Percentiles rank a stretch among this genome's conserved stretches.
Evolutionary conservation across 2,329 filamentous ascomycete genomes (phyloP).

Genomic region (Ophiostoma piceae): DNA sequence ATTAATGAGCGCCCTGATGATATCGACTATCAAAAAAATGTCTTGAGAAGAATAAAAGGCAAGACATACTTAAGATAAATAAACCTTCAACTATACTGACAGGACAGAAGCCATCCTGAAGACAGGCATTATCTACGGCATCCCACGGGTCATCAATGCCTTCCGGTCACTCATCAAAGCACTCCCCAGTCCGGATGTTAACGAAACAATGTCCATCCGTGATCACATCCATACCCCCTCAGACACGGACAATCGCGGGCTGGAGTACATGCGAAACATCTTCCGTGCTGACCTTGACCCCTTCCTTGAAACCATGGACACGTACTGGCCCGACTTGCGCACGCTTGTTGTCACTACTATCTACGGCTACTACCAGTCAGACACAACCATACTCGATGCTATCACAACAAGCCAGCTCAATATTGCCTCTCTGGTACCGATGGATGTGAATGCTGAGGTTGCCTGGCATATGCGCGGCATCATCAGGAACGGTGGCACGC

Average conservation of each 20-base stretch:
- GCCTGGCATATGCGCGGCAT: not conserved
- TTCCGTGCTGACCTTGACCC: not conserved
- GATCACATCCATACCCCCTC: not conserved
- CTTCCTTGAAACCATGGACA: not conserved
- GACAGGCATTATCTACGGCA: not conserved
- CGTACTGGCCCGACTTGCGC: not conserved
- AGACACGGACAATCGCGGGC: not conserved
- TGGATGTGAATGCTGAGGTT: not conserved
- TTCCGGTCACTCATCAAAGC: not conserved
- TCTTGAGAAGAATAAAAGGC: not conserved
- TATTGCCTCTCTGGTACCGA: not conserved
- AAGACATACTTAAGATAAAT: not conserved
- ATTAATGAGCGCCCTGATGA: not conserved
- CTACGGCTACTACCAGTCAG: not conserved
- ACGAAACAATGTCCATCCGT: not conserved
- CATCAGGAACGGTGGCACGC: not conserved
- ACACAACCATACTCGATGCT: not conserved
- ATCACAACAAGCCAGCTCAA: not conserved
- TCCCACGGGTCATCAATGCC: not conserved
- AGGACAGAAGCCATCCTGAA: not conserved
- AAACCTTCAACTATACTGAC: not conserved
- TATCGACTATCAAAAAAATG: not conserved
- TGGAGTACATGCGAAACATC: not conserved
- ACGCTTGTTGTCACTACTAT: not conserved
- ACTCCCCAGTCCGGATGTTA: not conserved